These are phyloP conservation scores for Obba rivulosa DNA, from an alignment of 768 basidiomycete genomes.

Conservation along the genomic window DNA sequence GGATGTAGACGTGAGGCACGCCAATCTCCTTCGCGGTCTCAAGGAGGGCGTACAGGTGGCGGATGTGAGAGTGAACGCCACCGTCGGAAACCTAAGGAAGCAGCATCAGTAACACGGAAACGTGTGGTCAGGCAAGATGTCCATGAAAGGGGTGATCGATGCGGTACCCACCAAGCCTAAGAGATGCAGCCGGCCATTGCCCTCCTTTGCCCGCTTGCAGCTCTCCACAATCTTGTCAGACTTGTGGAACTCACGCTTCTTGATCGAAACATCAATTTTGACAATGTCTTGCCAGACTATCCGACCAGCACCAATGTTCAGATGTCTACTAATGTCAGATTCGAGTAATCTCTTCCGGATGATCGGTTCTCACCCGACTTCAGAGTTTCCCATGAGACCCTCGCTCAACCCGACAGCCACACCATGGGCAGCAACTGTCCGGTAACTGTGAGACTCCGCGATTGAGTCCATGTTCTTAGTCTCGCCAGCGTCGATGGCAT, in stretches of 20 bases:
- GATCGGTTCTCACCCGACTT: conserved; percentile 65
- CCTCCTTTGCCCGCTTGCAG: conserved; percentile 74
- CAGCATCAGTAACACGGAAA: not conserved
- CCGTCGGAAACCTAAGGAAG: conserved; percentile 76
- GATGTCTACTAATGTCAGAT: conserved; percentile 49
- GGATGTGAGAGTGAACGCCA: conserved; percentile 95
- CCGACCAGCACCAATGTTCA: conserved; percentile 93
- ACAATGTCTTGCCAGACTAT: conserved; percentile 99
- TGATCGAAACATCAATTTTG: conserved; percentile 87
- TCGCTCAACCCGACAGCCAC: conserved; percentile 90
- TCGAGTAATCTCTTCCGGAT: not conserved
- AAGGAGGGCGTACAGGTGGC: conserved; percentile 83
- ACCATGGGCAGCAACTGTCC: conserved; percentile 78
- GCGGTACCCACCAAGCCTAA: conserved; percentile 62
- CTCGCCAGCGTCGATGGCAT: conserved; percentile 80
- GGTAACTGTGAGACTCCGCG: conserved; percentile 66
- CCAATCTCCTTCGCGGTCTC: conserved; percentile 84
- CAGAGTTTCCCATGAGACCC: conserved; percentile 96
- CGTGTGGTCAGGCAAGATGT: not conserved
- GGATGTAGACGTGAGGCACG: conserved; percentile 82
- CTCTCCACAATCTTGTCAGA: conserved; percentile 65
- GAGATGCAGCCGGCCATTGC: conserved; percentile 82
- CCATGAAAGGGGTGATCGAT: not conserved
- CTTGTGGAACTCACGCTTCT: conserved; percentile 84
- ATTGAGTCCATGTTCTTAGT: conserved; percentile 91